Conservation (phyloP, 163 green algal species). For the Picocystis sp. region DNA sequence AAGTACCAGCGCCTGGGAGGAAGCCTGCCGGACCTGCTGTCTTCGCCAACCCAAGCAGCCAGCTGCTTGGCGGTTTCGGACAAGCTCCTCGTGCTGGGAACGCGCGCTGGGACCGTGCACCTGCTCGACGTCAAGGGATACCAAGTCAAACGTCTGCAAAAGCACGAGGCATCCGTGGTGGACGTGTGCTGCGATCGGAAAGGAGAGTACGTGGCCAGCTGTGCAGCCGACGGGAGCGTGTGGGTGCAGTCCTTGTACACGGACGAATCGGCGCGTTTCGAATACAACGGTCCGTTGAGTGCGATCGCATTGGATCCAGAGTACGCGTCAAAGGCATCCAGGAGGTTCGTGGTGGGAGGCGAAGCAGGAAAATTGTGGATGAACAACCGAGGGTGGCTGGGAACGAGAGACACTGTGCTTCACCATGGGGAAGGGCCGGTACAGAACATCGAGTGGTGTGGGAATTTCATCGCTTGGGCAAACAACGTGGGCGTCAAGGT, state of each 20-base stretch:
- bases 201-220: conserved; percentile 58
- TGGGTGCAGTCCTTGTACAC: conserved; percentile 48
- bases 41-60: conserved; percentile 9
- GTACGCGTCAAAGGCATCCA: conserved; percentile 42
- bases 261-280: conserved; percentile 28
- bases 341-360: conserved; percentile 58
- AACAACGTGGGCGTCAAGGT: conserved; percentile 53
- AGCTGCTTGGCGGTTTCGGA: conserved; percentile 56
- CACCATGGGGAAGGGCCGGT: conserved; percentile 52
- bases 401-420: conserved; percentile 46
- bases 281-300: conserved; percentile 29
- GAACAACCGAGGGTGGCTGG: conserved; percentile 72
- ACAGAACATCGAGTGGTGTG: conserved; percentile 37
- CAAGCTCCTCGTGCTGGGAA: conserved; percentile 74
- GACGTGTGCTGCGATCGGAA: conserved; percentile 59
- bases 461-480: conserved; percentile 63
- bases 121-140: conserved; percentile 74
- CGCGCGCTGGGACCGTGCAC: conserved; percentile 42
- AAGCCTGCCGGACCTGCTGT: conserved; percentile 25
- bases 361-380: conserved; percentile 45
- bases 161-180: conserved; percentile 44
- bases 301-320: conserved; percentile 65
- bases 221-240: conserved; percentile 55
- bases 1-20: conserved; percentile 42
- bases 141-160: conserved; percentile 43